Evolutionary conservation across 2,329 filamentous ascomycete genomes (phyloP), one percentile per base, ranked within the genome.

Genomic region (Microcera coccophila): DNA sequence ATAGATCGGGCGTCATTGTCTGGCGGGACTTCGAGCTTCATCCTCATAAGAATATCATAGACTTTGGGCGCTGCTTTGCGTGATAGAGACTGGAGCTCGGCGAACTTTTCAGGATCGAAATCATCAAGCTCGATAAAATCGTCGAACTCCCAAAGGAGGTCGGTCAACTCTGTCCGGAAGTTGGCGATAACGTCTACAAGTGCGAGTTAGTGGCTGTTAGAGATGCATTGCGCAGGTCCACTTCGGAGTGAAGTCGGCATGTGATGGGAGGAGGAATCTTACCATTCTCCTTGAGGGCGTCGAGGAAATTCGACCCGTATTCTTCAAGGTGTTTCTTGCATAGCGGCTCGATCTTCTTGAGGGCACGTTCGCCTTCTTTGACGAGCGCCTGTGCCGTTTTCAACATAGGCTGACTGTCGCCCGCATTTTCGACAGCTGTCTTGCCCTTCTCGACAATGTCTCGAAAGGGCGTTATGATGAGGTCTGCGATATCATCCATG

Each of bases 81-180:
- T 14, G 73, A 74, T 4, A 70, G 53, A 28, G 67, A 66, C 52
- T 74, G 72, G 4, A 79, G 62, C 49, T 74, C 68, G 15, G 64
- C 58, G 41, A 73, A 80, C 47, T 73, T 75, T 15, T 65, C 66
- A 19, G 63, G 58, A n/a, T 79, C 73, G 47, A 79, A 80, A 18
- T 66, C 66, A 24, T 75, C 70, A 12, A 62, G 52, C 38, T 76
- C 72, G 47, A 73, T 60, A 49, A 66, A 78, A 40, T 80, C 76
- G 42, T 81, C 77, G 50, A 81, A 79, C 39, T 75, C 76, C 69
- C 75, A 81, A 5, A 79, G 60, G 18, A 78, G 53, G 36, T 74
- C 69, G 44, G 68, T 72, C 31, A 81, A 62, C 42, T 72, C 66
- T 15, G 65, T 63, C 35, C 75, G 67, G 44, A 69, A 72, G 34